These are phyloP conservation scores for Paraurostyla sp. DNA, from an alignment of 73 alveolate genomes.

Conservation along the genomic window DNA sequence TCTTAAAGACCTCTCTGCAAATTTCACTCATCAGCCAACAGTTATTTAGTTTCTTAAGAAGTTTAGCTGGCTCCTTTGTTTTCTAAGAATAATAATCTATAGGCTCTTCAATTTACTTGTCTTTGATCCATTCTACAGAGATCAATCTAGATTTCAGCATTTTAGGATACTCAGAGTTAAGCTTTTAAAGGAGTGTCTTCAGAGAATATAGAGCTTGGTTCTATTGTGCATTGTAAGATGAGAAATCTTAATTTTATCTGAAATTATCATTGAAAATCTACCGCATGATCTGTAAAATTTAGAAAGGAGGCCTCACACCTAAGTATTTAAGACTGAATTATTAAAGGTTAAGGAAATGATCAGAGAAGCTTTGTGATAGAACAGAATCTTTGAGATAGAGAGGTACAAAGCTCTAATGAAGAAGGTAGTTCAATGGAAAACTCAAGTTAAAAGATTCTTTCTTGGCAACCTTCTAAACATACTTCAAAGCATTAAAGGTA, in stretches of 20 bases:
- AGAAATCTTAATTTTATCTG: background rate
- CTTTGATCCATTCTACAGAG: conserved; percentile 43
- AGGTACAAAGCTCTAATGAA: conserved; percentile 21
- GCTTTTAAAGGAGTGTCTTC: background rate
- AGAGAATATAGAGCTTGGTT: conserved; percentile 36
- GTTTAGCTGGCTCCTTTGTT: conserved; percentile 1
- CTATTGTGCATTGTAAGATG: conserved; percentile 12
- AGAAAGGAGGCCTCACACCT: conserved; percentile 10
- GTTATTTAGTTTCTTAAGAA: background rate
- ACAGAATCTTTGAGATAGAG: conserved; percentile 5
- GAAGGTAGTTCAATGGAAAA: conserved; percentile 27
- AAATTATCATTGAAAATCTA: background rate
- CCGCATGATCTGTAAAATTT: conserved; percentile 20
- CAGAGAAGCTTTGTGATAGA: conserved; percentile 18
- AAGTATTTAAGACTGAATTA: background rate
- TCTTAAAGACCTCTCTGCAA: conserved; percentile 22
- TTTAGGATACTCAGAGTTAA: conserved; percentile 16
- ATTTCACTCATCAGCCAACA: conserved; percentile 56
- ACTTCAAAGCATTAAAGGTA: conserved; percentile 39
- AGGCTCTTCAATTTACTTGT: conserved; percentile 33
- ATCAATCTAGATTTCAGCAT: background rate
- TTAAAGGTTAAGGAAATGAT: background rate
- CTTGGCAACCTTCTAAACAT: conserved; percentile 14
- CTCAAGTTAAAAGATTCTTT: conserved; percentile 4
- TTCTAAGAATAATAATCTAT: background rate